Base-by-base conservation (phyloP, 805 yeast genomes). In the Candida qinlingensis region DNA sequence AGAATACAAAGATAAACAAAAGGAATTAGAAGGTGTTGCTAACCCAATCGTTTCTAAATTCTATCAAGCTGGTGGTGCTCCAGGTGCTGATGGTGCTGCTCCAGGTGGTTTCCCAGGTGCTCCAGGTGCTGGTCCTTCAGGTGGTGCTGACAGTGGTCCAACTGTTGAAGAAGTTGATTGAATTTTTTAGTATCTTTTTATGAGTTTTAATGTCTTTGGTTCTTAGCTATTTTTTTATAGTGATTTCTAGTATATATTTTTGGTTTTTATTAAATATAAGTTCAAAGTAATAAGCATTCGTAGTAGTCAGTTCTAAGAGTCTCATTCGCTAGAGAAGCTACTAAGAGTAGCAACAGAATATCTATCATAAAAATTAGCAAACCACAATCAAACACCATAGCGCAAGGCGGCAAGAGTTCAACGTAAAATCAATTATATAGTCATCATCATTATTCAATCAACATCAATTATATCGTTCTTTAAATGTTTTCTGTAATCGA, bases 31-130 rank as follows among this genome's bases (percentile, higher is more conserved):
- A 79, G 89, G 83, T 63, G 78, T 86, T 75, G 95, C 96, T 62
- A 91, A 91, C 85, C 97, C 97, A 73, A 88, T 91, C 77, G 85
- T 91, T 86, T 80, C 90, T 70, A 89, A 90, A 81, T 87, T 94
- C 80, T 92, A 92, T 84, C 92, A 87, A 74, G 90, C 83, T 60
- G 72, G 71, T 56, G 96, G 95, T 75, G 96, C 88, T 70, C 85
- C 85, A 64, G 83, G 83, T 62, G 86, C 79, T 57, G 88, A 77
- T 61, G 76, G 73, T 51, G 77, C 69, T 62, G 72, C 75, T 69
- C 79, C 71, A 63, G 87, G 81, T 61, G 81, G 76, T 70, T 82
- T 82, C 64, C 81, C 80, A 60, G 83, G 78, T 55, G 77, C 78
- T 65, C 81, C 84, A 58, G 74, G 71, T 59, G 70, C 72, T 58